Percentiles rank a stretch among this genome's conserved stretches.
These are phyloP conservation scores for Cryphonectria carpinicola DNA, from an alignment of 2,329 filamentous ascomycete genomes.

Conservation along the genomic window DNA sequence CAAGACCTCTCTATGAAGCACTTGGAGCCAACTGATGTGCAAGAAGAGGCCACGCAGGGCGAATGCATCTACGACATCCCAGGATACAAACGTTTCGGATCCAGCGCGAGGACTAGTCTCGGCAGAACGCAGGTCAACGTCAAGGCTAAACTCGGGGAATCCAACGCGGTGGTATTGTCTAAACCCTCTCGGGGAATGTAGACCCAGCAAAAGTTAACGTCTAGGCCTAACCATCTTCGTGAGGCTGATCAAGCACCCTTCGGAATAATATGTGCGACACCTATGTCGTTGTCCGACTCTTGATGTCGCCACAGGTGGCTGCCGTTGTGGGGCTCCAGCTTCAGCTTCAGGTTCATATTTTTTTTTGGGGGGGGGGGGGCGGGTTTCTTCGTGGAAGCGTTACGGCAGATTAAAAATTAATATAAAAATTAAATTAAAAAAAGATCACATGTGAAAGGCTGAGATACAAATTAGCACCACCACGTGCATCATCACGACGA, in stretches of 20 bases:
- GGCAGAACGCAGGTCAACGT: neutral
- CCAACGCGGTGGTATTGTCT: neutral
- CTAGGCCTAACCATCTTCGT: neutral
- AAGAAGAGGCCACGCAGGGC: neutral
- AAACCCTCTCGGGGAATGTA: neutral
- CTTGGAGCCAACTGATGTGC: neutral
- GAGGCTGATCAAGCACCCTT: neutral
- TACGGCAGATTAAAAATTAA: neutral
- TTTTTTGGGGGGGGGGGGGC: no score
- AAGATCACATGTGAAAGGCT: neutral
- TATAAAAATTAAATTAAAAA: no score
- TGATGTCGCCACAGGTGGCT: neutral
- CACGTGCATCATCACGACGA: neutral
- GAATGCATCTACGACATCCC: neutral
- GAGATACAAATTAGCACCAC: neutral
- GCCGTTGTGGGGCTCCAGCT: neutral
- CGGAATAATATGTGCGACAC: neutral
- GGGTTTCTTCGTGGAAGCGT: neutral
- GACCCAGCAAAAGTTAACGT: neutral
- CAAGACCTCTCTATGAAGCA: neutral
- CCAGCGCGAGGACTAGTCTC: neutral
- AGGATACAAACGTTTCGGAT: neutral
- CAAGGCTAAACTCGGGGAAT: neutral
- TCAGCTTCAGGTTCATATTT: neutral
- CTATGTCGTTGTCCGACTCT: neutral